Evolutionary conservation across 2,329 filamentous ascomycete species (phyloP), one percentile per base, ranked within the genome.

Genomic region (Talaromyces sp.): DNA sequence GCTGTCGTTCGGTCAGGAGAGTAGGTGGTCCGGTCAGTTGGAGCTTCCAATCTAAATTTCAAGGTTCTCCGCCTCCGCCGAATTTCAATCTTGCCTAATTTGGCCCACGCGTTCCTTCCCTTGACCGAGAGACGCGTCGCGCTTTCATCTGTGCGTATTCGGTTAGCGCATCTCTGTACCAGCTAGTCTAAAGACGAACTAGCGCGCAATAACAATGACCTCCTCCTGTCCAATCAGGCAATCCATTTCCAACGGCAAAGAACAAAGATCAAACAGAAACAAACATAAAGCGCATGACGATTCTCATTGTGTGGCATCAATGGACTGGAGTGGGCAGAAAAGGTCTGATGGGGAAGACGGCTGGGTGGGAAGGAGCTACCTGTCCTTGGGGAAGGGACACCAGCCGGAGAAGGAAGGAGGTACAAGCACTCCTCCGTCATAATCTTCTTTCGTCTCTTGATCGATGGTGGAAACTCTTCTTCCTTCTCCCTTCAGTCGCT

Each of bases 311-410:
- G 15, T 10, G 10, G 40, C 19, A 13, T 11, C 9, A 21, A 25
- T 15, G 15, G 40, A 43, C 15, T 43, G 6, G 3, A 9, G 21
- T 28, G 41, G 41, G 13, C 5, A 6, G 36, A 17, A 37, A 9
- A n/a, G 21, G 31, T 54, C 66, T 11, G 60, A 62, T 33, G 61
- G 74, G 36, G 69, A 69, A 6, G 69, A 64, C 5, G 74, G 45
- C 45, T 48, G n/a, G 13, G 13, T 11, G 73, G 57, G 72, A 67
- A 53, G 69, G 75, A 48, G 71, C 79, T 25, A 68, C 45, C 25
- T 33, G 43, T 13, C 25, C 25, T 28, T 28, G 25, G 25, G 25
- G 31, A 46, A 31, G n/a, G 25, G 22, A 11, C 39, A 31, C 25
- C 25, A 11, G 43, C n/a, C 43, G 17, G 31, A 46, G 25, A 45